Base-by-base conservation (phyloP, 177 flowering plant genomes). In the Vitis hybrid region DNA sequence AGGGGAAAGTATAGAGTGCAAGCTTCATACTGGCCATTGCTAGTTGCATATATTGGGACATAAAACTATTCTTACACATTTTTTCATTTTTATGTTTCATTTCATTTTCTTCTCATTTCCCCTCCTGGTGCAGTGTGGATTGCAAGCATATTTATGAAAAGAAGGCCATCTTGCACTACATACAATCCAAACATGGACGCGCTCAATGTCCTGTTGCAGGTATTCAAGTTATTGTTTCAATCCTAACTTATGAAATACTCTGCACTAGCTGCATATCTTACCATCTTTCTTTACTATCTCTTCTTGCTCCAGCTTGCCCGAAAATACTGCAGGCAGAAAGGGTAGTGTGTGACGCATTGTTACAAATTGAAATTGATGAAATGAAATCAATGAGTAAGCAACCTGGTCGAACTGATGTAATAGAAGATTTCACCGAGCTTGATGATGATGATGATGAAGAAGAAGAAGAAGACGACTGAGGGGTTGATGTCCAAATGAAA, bases 131-230 rank as follows among this genome's bases (percentile, higher is more conserved):
- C 85, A 95, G 98, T 74, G 78, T 80, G 78, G 93, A 88, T 55
- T 95, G 99, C 88, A 89, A 87, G 81, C 99, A 94, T 78, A 80
- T 94, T 60, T 94, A 93, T 74, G 99, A 90, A 15, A 88, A 89
- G 85, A 58, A 64, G 17, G 87, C 88, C 65, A 80, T 94, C 72
- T 72, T 81, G 84, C 81, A 67, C 23, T 81, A 86, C 78, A 84
- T 93, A 14, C 74, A 54, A 62, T 63, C 84, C 69, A 83, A 78
- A 69, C 70, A 56, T 4, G 39, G 67, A 17, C 63, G n/a, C 4
- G 72, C 75, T 32, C 65, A 30, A 52, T 94, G 98, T 79, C 96
- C 98, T 52, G 81, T 88, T 30, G 85, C 98, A 83, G 99, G 99
- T 93, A 79, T 9, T 17, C 45, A 3, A 49, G 9, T 23, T 65